These are phyloP conservation scores for Litchi chinensis DNA, from an alignment of 345 rosid genomes.

Conservation along the genomic window DNA sequence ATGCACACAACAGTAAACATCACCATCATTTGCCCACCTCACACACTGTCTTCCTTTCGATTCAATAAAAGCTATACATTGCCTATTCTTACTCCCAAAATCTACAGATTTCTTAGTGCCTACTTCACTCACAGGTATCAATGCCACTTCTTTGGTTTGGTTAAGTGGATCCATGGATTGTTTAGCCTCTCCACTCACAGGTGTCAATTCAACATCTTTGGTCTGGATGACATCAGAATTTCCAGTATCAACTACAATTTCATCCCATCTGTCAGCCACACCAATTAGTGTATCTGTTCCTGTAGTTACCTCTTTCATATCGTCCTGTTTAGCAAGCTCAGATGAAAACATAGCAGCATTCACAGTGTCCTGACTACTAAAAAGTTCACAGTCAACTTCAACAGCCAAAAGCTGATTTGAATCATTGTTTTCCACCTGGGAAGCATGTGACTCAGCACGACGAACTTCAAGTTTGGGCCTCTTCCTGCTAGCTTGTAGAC, in stretches of 20 bases:
- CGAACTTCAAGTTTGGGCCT: slow-evolving; percentile 95
- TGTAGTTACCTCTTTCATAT: slow-evolving; percentile 33
- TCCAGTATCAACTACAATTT: slow-evolving; percentile 64
- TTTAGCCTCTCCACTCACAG: slow-evolving; percentile 31
- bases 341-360: slow-evolving; percentile 36
- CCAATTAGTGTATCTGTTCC: slow-evolving; percentile 41
- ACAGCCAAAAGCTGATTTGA: slow-evolving; percentile 44
- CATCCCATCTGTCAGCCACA: slow-evolving; percentile 71
- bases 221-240: slow-evolving; percentile 37
- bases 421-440: slow-evolving; percentile 51
- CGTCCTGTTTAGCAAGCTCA: slow-evolving; percentile 34
- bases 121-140: slow-evolving; percentile 40
- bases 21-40: slow-evolving; percentile 98
- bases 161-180: slow-evolving; percentile 31
- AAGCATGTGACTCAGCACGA: slow-evolving; percentile 76
- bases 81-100: slow-evolving; percentile 70
- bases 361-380: slow-evolving; percentile 45
- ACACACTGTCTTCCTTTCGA: slow-evolving; percentile 95
- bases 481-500: slow-evolving; percentile 64
- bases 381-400: slow-evolving; percentile 61
- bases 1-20: slow-evolving; percentile 96
- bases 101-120: slow-evolving; percentile 48
- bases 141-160: slow-evolving; percentile 30
- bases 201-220: slow-evolving; percentile 29
- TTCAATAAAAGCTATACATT: slow-evolving; percentile 90